phyloP scores from a whole-genome alignment of 2,329 filamentous ascomycete species.

The Coniochaeta sp. region DNA sequence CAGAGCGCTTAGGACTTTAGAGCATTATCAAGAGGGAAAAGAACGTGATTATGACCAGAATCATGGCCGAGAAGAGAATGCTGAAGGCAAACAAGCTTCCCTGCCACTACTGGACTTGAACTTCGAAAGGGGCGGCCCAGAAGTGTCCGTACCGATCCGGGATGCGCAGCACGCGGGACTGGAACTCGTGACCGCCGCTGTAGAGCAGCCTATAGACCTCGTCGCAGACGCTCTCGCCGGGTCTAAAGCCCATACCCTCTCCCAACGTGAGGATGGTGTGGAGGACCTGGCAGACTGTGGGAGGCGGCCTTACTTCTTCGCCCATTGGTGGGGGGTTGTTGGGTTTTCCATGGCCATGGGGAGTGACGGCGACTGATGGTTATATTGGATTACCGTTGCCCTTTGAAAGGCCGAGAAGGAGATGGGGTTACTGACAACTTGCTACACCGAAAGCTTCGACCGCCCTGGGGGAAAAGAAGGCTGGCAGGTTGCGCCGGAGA shows the following conservation, averaged over 20 bases:
- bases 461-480: not conserved
- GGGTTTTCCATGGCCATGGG: not conserved
- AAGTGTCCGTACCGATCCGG: conserved; percentile 1
- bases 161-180: conserved; percentile 2
- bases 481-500: not conserved
- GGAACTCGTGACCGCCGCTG: not conserved
- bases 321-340: not conserved
- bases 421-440: not conserved
- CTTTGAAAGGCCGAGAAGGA: not conserved
- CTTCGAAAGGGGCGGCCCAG: not conserved
- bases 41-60: not conserved
- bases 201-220: not conserved
- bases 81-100: not conserved
- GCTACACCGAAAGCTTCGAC: not conserved
- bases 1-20: not conserved
- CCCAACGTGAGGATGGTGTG: not conserved
- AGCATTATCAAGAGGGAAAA: not conserved
- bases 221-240: not conserved
- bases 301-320: not conserved
- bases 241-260: not conserved
- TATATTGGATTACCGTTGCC: not conserved
- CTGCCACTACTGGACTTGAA: not conserved
- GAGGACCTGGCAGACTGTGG: not conserved
- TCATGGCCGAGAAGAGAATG: not conserved
- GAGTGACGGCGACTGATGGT: not conserved